phyloP scores from a whole-genome alignment of 148 eudicot genomes.

The Rhododendron kiyosumense region DNA sequence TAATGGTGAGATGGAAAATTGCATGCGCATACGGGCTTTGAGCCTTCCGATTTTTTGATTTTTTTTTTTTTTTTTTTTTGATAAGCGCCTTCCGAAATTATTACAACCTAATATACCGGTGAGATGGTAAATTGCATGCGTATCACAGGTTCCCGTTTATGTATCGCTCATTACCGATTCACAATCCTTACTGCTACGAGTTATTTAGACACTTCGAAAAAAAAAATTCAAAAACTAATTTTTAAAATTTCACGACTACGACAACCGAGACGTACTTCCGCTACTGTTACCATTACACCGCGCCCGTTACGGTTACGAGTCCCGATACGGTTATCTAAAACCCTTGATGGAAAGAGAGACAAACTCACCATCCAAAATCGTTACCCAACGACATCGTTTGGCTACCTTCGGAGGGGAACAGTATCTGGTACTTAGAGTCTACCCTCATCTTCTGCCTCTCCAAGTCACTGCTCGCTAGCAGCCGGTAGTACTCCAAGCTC shows the following conservation, averaged over 20 bases:
- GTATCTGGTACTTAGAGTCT: slow-evolving; percentile 36
- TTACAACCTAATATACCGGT: too few relatives aligned
- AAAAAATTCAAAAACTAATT: background rate
- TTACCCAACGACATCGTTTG: slow-evolving; percentile 50
- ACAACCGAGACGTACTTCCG: background rate
- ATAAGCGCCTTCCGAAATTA: too few relatives aligned
- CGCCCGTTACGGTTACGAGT: background rate
- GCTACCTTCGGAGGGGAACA: slow-evolving; percentile 68
- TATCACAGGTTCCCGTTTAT: background rate
- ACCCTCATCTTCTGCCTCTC: slow-evolving; percentile 66
- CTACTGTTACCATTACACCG: too few relatives aligned
- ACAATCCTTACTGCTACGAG: background rate
- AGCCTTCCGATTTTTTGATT: background rate
- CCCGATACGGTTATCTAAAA: background rate
- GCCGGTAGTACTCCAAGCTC: slow-evolving; percentile 55
- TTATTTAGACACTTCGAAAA: background rate
- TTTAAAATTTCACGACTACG: background rate
- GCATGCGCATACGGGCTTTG: background rate
- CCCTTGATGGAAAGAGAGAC: background rate
- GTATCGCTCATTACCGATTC: background rate
- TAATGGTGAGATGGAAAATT: background rate
- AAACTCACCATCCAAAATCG: slow-evolving; percentile 79
- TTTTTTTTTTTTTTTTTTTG: too few relatives aligned
- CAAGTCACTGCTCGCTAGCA: slow-evolving; percentile 49
- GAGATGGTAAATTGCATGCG: too few relatives aligned